Conservation (phyloP, 179 eudicot species). For the Actinidia chinensis region DNA sequence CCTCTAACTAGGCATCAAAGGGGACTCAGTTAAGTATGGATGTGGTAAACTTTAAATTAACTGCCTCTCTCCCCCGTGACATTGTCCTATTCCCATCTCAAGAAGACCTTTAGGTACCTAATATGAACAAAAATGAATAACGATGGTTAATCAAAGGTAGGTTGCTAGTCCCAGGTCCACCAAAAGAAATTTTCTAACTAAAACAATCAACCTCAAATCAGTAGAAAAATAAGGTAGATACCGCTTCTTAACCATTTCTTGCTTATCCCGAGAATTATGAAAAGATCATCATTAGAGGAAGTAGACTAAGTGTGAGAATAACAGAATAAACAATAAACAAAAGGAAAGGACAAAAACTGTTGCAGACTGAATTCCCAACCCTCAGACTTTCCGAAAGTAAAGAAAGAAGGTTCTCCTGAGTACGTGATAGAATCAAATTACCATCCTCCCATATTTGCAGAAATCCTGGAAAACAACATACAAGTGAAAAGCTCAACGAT, state of each 20-base stretch:
- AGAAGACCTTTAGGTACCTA: slow-evolving; percentile 95
- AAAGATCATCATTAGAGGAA: neutral
- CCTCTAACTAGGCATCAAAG: slow-evolving; percentile 53
- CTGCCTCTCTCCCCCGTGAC: slow-evolving; percentile 88
- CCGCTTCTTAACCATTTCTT: neutral
- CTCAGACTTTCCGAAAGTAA: slow-evolving; percentile 91
- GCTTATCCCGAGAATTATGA: neutral
- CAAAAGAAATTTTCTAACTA: slow-evolving; percentile 1
- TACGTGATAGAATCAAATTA: slow-evolving; percentile 52
- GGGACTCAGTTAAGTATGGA: slow-evolving; percentile 57
- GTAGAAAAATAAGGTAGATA: neutral
- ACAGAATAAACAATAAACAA: neutral
- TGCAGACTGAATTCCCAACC: slow-evolving; percentile 46
- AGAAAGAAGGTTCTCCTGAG: slow-evolving; percentile 72
- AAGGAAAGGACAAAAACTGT: neutral
- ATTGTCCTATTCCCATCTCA: slow-evolving; percentile 97
- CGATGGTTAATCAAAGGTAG: neutral
- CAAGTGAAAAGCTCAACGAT: neutral
- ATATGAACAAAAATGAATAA: slow-evolving; percentile 6
- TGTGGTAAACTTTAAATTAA: slow-evolving; percentile 69
- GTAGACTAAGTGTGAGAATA: neutral
- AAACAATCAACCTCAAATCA: neutral
- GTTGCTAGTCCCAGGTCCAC: neutral
- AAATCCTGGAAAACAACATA: slow-evolving; percentile 52
- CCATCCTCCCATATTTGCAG: slow-evolving; percentile 85